phyloP scores from a whole-genome alignment of 306 rosid genomes.

The Prosopis cineraria region DNA sequence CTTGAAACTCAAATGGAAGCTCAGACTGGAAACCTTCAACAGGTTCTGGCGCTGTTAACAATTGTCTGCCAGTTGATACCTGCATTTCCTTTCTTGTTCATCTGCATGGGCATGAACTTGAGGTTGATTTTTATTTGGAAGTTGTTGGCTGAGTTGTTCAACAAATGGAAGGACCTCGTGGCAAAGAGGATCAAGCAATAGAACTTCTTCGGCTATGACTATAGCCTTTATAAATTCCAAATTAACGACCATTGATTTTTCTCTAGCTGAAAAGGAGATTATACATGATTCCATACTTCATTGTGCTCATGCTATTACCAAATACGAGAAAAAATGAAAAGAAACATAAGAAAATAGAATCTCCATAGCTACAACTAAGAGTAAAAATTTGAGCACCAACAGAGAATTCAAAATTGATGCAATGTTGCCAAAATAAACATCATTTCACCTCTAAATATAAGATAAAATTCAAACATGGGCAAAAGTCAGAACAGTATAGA shows the following conservation, averaged over 20 bases:
- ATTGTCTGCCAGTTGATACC: conserved; percentile 28
- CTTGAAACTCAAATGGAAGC: conserved; percentile 94
- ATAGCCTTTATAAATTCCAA: conserved; percentile 64
- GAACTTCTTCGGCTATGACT: conserved; percentile 71
- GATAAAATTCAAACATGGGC: not conserved
- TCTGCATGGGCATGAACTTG: conserved; percentile 38
- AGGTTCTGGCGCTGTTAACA: conserved; percentile 41
- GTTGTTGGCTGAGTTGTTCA: conserved; percentile 62
- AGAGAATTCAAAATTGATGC: not conserved
- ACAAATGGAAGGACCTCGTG: conserved; percentile 70
- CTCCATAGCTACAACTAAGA: no score
- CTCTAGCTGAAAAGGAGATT: conserved; percentile 52
- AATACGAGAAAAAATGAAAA: not conserved
- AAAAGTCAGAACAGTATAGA: not conserved
- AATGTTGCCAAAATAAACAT: not conserved
- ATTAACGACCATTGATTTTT: conserved; percentile 75
- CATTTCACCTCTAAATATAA: not conserved
- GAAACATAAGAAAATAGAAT: not conserved
- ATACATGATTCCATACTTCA: conserved; percentile 5
- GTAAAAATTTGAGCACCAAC: not conserved
- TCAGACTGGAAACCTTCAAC: conserved; percentile 72
- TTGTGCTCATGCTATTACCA: conserved; percentile 33
- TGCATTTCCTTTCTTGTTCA: conserved; percentile 45
- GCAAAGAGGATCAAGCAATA: conserved; percentile 60
- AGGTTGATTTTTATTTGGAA: conserved; percentile 55